These are phyloP conservation scores for Malania oleifera DNA, from an alignment of 164 flowering plant species.

Conservation along the genomic window DNA sequence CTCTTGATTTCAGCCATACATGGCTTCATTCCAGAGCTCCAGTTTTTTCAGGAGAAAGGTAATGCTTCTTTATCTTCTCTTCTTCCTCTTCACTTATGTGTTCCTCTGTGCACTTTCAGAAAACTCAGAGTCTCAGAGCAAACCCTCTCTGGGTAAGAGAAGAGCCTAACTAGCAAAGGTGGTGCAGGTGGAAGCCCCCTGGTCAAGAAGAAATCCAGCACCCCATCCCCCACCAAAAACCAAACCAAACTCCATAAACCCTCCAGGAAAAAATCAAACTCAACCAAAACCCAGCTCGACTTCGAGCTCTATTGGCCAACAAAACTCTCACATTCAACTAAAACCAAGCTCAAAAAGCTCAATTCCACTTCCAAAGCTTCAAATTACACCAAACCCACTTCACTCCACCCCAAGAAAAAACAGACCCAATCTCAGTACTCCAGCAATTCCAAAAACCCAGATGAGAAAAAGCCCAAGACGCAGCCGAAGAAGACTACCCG, in stretches of 20 bases:
- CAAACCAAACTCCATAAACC: slow-evolving; percentile 18
- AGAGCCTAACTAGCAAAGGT: slow-evolving; percentile 10
- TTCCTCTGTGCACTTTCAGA: slow-evolving; percentile 20
- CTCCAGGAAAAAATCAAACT: slow-evolving; percentile 6
- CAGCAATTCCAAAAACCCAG: slow-evolving; percentile 14
- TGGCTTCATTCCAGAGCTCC: slow-evolving; percentile 24
- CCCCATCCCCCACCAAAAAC: slow-evolving; percentile 5
- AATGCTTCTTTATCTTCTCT: slow-evolving; percentile 18
- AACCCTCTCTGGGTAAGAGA: slow-evolving; percentile 11
- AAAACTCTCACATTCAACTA: slow-evolving; percentile 14
- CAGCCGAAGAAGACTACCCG: slow-evolving; percentile 16
- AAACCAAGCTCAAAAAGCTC: slow-evolving; percentile 43
- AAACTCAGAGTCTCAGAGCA: slow-evolving; percentile 8
- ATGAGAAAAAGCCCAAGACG: slow-evolving; percentile 13
- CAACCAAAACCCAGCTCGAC: slow-evolving; percentile 39
- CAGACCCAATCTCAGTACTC: slow-evolving; percentile 1
- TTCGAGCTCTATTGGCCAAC: slow-evolving; percentile 6
- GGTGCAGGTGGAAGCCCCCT: slow-evolving; percentile 12
- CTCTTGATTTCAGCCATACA: slow-evolving; percentile 2
- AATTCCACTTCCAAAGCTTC: slow-evolving; percentile 45
- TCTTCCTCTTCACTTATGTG: slow-evolving; percentile 19
- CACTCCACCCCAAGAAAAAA: slow-evolving; percentile 38
- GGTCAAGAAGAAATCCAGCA: slow-evolving; percentile 14
- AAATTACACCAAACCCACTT: slow-evolving; percentile 31
- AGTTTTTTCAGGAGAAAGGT: slow-evolving; percentile 29